Evolutionary conservation across 805 yeast genomes (phyloP).

Genomic region (Kodamaea leandrae): DNA sequence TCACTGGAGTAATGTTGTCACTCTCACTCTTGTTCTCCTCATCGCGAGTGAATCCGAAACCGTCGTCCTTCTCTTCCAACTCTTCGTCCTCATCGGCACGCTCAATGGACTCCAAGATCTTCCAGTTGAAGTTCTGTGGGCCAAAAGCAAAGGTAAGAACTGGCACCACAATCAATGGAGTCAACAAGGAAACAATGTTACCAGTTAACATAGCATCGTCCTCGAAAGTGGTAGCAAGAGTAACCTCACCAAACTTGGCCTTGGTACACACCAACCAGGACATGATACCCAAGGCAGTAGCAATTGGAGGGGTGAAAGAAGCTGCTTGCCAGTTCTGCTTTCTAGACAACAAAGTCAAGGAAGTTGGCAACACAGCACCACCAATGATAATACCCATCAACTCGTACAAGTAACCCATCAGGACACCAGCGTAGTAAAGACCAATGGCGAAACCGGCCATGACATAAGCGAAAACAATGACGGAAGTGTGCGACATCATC

Average conservation of each 20-base stretch:
- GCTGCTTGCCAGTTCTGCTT: constrained; percentile 71
- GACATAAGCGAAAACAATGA: constrained; percentile 51
- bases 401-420: constrained; percentile 85
- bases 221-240: constrained; percentile 57
- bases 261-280: constrained; percentile 46
- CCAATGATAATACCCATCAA: constrained; percentile 88
- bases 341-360: constrained; percentile 60
- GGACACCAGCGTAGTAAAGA: constrained; percentile 72
- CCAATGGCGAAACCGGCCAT: constrained; percentile 88
- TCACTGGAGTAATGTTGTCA: constrained; percentile 32
- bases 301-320: constrained; percentile 70
- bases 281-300: constrained; percentile 70
- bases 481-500: constrained; percentile 63
- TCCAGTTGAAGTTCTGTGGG: constrained; percentile 75
- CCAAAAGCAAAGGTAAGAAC: constrained; percentile 61
- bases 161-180: constrained; percentile 69
- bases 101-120: constrained; percentile 53
- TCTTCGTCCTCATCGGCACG: constrained; percentile 75
- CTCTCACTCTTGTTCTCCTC: constrained; percentile 16
- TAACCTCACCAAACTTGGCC: constrained; percentile 30
- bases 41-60: constrained; percentile 15
- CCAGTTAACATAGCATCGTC: constrained; percentile 91
- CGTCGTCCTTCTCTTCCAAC: constrained; percentile 25
- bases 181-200: constrained; percentile 74
- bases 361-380: constrained; percentile 79